Evolutionary conservation across 2,329 filamentous ascomycete genomes (phyloP).

Genomic region (Saccharata proteae): DNA sequence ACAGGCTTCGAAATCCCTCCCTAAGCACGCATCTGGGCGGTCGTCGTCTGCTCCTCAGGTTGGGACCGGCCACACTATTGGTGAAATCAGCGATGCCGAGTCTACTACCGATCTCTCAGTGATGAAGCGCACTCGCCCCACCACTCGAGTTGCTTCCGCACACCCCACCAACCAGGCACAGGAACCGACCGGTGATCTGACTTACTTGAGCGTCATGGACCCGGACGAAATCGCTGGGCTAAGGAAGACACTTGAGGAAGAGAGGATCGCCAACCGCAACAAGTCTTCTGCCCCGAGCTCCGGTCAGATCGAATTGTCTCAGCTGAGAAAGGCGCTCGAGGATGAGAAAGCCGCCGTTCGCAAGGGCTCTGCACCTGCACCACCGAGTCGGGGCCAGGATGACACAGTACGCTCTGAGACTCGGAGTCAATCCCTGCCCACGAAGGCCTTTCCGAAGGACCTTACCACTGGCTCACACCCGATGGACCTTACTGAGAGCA

Average conservation of each 20-base stretch:
- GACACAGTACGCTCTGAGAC: slow-evolving; percentile 27
- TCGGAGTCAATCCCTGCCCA: slow-evolving; percentile 5
- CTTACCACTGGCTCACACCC: slow-evolving; percentile 7
- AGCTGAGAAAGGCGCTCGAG: slow-evolving; percentile 43
- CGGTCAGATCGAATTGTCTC: slow-evolving; percentile 36
- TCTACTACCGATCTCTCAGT: slow-evolving; percentile 25
- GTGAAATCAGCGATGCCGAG: slow-evolving; percentile 21
- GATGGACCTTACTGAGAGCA: slow-evolving; percentile 7
- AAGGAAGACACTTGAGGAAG: slow-evolving; percentile 43
- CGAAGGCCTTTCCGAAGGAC: slow-evolving; percentile 9
- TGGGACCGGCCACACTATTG: too few relatives aligned
- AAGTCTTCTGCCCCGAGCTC: too few relatives aligned
- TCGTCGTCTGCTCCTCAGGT: too few relatives aligned
- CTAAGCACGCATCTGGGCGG: too few relatives aligned
- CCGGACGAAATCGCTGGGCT: slow-evolving; percentile 40
- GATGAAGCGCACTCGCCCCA: slow-evolving; percentile 4
- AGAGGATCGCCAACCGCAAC: slow-evolving; percentile 27
- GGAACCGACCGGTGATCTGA: slow-evolving; percentile 23
- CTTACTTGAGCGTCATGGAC: slow-evolving; percentile 44
- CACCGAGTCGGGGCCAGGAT: slow-evolving; percentile 22
- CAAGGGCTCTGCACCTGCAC: slow-evolving; percentile 6
- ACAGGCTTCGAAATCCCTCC: too few relatives aligned
- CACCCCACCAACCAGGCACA: not conserved
- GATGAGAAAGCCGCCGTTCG: slow-evolving; percentile 34
- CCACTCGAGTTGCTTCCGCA: too few relatives aligned